phyloP scores from a whole-genome alignment of 441 rosid species.

The Flueggea neowawraea region DNA sequence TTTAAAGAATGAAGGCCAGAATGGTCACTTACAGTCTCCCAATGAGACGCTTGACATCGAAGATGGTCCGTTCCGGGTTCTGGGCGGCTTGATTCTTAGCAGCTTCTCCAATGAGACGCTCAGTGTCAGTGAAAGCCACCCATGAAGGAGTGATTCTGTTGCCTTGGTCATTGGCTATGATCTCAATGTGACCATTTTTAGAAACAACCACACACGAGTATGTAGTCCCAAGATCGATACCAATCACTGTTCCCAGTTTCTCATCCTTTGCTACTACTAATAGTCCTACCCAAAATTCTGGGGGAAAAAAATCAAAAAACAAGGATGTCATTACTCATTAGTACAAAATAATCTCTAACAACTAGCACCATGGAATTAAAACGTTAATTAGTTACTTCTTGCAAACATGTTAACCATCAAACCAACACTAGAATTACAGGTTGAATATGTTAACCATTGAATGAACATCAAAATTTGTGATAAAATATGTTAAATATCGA shows the following conservation, averaged over 20 bases:
- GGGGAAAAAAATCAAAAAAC: no score
- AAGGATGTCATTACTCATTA: no score
- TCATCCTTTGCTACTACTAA: constrained; percentile 20
- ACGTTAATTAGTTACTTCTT: no score
- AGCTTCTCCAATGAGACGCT: constrained; percentile 54
- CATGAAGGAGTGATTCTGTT: constrained; percentile 65
- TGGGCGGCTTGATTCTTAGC: constrained; percentile 61
- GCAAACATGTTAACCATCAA: no score
- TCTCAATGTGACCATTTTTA: constrained; percentile 40
- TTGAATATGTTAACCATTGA: no score
- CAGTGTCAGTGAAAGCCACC: constrained; percentile 60
- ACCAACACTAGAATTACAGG: no score
- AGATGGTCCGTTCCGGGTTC: constrained; percentile 47
- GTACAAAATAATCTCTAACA: no score
- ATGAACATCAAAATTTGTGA: no score
- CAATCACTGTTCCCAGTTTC: constrained; percentile 47
- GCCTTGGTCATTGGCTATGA: constrained; percentile 67
- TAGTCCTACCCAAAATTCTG: no score
- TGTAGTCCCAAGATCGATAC: constrained; percentile 61
- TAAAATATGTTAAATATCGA: no score
- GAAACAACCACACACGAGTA: constrained; percentile 58
- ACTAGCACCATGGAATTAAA: no score
- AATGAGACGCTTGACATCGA: constrained; percentile 50
- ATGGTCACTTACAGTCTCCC: constrained; percentile 43
- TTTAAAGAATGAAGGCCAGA: neutral